Conservation (phyloP, 176 grass and related monocot species). For the Tillandsia leiboldiana region DNA sequence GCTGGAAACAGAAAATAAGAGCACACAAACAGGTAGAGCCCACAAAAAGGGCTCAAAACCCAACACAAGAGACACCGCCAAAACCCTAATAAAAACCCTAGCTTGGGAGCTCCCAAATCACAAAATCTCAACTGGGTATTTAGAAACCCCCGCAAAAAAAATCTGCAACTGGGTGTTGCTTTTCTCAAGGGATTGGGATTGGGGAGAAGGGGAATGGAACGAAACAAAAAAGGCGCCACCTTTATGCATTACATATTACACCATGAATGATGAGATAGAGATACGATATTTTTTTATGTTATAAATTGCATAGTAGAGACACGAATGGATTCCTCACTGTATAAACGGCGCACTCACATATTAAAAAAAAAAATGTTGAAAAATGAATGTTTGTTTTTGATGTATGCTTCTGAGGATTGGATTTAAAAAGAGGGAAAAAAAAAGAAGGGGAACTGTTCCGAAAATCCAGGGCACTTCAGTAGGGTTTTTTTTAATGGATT, state of each 20-base stretch:
- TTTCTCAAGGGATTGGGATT: conserved; percentile 12
- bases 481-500: neutral
- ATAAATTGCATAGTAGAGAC: conserved; percentile 1
- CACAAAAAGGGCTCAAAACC: conserved; percentile 11
- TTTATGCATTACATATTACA: conserved; percentile 21
- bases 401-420: conserved; percentile 9
- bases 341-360: conserved; percentile 18
- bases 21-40: conserved; percentile 13
- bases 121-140: conserved; percentile 4
- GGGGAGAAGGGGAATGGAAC: neutral
- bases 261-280: conserved; percentile 15
- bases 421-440: conserved; percentile 28
- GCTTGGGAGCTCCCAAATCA: conserved; percentile 6
- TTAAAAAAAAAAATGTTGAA: neutral
- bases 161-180: conserved; percentile 1
- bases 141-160: conserved; percentile 1
- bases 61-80: conserved; percentile 1
- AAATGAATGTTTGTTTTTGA: conserved; percentile 12
- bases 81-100: conserved; percentile 20
- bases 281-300: conserved; percentile 10
- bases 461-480: neutral
- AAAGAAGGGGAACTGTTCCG: neutral
- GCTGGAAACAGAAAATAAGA: conserved; percentile 25
- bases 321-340: conserved; percentile 19
- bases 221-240: conserved; percentile 23